Evolutionary conservation across 768 basidiomycete species (phyloP).

Genomic region (Pleurotus citrinopileatus): DNA sequence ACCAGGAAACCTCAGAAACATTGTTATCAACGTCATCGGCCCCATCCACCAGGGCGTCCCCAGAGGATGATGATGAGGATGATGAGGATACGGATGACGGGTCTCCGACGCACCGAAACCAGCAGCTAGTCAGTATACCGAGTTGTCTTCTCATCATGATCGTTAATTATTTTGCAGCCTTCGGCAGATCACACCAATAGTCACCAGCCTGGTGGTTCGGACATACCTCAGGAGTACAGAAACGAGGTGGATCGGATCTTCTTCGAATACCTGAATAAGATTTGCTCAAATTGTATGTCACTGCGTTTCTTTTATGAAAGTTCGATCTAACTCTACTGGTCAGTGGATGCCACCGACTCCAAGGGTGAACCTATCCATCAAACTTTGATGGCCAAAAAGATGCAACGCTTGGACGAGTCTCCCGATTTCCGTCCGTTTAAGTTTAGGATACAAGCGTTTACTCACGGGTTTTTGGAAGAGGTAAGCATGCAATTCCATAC

Average conservation of each 20-base stretch:
- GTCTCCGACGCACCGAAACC: slow-evolving; percentile 15
- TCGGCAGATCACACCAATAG: slow-evolving; percentile 8
- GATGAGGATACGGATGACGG: slow-evolving; percentile 40
- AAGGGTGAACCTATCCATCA: slow-evolving; percentile 99
- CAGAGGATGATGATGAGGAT: slow-evolving; percentile 49
- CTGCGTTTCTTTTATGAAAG: background rate
- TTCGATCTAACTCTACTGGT: slow-evolving; percentile 8
- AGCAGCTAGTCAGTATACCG: slow-evolving; percentile 12
- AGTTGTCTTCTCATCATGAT: slow-evolving; percentile 4
- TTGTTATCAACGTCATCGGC: slow-evolving; percentile 8
- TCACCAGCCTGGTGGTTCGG: slow-evolving; percentile 27
- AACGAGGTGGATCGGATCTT: slow-evolving; percentile 87
- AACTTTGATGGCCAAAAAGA: slow-evolving; percentile 98
- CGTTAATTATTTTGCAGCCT: slow-evolving; percentile 9
- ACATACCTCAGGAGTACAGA: slow-evolving; percentile 79
- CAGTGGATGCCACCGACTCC: slow-evolving; percentile 89
- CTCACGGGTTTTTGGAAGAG: slow-evolving; percentile 92
- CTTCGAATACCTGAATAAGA: slow-evolving; percentile 80
- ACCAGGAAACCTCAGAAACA: slow-evolving; percentile 10
- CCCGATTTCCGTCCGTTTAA: slow-evolving; percentile 98
- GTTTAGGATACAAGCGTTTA: slow-evolving; percentile 98
- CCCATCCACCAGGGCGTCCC: slow-evolving; percentile 29
- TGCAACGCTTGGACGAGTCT: slow-evolving; percentile 95
- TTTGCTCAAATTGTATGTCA: slow-evolving; percentile 85
- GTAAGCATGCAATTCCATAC: slow-evolving; percentile 35